A percentile compares a stretch with the other conserved stretches of the same genome.
Evolutionary conservation across 2,329 filamentous ascomycete genomes (phyloP).

Genomic region (Aspergillus sp.): DNA sequence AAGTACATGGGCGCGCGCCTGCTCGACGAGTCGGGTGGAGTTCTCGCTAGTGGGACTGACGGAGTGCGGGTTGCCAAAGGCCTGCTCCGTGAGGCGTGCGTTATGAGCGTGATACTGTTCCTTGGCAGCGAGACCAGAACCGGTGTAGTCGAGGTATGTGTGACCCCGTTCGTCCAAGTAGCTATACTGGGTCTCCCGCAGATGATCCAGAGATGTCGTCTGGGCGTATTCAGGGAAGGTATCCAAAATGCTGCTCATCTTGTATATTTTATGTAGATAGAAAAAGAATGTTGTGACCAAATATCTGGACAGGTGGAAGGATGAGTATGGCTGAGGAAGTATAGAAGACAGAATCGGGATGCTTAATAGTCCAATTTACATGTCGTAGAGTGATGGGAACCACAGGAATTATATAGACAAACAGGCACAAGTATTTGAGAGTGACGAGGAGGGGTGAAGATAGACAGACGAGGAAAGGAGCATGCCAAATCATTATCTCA

Average conservation of each 20-base stretch:
- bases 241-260: not conserved
- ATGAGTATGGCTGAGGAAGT: too few relatives aligned
- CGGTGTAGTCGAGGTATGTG: conserved; percentile 15
- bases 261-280: not conserved
- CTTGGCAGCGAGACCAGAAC: conserved; percentile 11
- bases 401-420: too few relatives aligned
- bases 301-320: not conserved
- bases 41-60: conserved; percentile 13
- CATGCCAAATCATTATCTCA: too few relatives aligned
- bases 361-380: too few relatives aligned
- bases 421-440: too few relatives aligned
- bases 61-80: conserved; percentile 15
- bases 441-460: too few relatives aligned
- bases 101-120: conserved; percentile 12
- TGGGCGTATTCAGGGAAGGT: conserved; percentile 11
- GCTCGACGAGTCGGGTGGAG: conserved; percentile 11
- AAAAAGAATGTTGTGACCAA: not conserved
- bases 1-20: conserved; percentile 9
- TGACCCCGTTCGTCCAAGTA: conserved; percentile 15
- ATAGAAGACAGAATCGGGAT: too few relatives aligned
- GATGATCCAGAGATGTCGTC: conserved; percentile 1
- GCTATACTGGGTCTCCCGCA: conserved; percentile 14
- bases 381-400: too few relatives aligned
- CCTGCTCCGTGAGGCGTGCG: conserved; percentile 1
- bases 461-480: too few relatives aligned